Evolutionary conservation across 495 filamentous ascomycete genomes (phyloP).

Genomic region (Lasiosphaeriaceae sp.): DNA sequence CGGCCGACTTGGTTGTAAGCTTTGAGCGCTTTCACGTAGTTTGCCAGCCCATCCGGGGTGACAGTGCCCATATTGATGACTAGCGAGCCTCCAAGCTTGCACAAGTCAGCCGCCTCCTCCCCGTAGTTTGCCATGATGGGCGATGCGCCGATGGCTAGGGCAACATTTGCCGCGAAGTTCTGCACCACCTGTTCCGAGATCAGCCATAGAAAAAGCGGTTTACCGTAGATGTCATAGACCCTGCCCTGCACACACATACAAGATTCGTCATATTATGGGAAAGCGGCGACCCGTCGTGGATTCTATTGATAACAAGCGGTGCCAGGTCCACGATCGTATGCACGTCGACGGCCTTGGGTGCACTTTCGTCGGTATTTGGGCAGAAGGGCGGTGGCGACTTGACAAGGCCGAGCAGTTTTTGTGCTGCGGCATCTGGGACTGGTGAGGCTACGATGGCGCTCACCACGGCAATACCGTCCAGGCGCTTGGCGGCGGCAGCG

Average conservation of each 20-base stretch:
- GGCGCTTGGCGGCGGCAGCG: conserved; percentile 38
- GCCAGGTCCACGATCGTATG: conserved; percentile 48
- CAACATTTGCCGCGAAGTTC: conserved; percentile 89
- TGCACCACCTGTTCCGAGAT: conserved; percentile 59
- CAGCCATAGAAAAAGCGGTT: not conserved
- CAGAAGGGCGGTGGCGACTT: conserved; percentile 29
- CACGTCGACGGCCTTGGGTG: conserved; percentile 48
- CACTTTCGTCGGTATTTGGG: conserved; percentile 47
- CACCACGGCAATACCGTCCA: conserved; percentile 84
- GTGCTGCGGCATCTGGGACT: conserved; percentile 58
- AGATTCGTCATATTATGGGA: conserved; percentile 97
- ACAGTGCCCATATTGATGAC: conserved; percentile 96
- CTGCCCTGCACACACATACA: conserved; percentile 19
- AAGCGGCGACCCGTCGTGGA: conserved; percentile 63
- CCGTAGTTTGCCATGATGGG: conserved; percentile 93
- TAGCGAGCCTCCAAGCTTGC: conserved; percentile 59
- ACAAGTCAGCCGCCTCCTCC: conserved; percentile 76
- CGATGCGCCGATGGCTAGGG: conserved; percentile 76
- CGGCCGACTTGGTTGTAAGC: conserved; percentile 75
- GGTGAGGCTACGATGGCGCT: conserved; percentile 78
- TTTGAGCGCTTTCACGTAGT: conserved; percentile 55
- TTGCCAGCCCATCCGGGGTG: conserved; percentile 62
- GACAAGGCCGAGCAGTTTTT: conserved; percentile 48
- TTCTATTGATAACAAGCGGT: conserved; percentile 53
- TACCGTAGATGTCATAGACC: not conserved